phyloP scores from a whole-genome alignment of 75 land plant species.

The Cupressus sempervirens region DNA sequence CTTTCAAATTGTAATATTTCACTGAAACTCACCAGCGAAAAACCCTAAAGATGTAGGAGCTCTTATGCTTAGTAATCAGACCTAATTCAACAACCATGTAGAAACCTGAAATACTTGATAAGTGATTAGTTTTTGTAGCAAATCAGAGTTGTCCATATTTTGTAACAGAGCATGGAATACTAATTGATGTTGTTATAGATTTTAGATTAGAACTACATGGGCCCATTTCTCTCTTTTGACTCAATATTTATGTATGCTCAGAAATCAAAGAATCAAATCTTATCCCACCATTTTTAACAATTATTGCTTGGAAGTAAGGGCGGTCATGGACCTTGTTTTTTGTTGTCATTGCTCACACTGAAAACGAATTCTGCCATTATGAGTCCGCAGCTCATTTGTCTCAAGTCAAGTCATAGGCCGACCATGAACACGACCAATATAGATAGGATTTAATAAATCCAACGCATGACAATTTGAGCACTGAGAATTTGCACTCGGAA shows the following conservation, averaged over 20 bases:
- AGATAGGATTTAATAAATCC: too few relatives aligned
- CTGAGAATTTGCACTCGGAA: neutral
- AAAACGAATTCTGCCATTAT: neutral
- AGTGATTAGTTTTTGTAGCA: too few relatives aligned
- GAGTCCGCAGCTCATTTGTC: neutral
- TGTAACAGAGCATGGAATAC: conserved; percentile 7
- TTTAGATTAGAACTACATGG: neutral
- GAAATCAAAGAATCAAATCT: neutral
- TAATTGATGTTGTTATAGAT: conserved; percentile 7
- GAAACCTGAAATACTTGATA: too few relatives aligned
- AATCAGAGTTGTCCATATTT: neutral
- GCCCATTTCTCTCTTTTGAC: neutral
- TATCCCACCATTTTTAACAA: neutral
- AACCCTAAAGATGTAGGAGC: too few relatives aligned
- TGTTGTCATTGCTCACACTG: neutral
- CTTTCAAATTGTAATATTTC: too few relatives aligned
- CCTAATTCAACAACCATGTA: too few relatives aligned
- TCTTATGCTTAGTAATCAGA: too few relatives aligned
- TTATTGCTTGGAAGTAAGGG: too few relatives aligned
- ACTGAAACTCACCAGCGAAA: too few relatives aligned
- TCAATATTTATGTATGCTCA: neutral
- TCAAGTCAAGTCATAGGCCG: neutral
- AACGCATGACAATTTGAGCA: too few relatives aligned
- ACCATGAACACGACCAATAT: neutral
- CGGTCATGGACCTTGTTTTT: neutral